Conservation (phyloP, 2,329 filamentous ascomycete species). For the Fusarium cyanostomum region DNA sequence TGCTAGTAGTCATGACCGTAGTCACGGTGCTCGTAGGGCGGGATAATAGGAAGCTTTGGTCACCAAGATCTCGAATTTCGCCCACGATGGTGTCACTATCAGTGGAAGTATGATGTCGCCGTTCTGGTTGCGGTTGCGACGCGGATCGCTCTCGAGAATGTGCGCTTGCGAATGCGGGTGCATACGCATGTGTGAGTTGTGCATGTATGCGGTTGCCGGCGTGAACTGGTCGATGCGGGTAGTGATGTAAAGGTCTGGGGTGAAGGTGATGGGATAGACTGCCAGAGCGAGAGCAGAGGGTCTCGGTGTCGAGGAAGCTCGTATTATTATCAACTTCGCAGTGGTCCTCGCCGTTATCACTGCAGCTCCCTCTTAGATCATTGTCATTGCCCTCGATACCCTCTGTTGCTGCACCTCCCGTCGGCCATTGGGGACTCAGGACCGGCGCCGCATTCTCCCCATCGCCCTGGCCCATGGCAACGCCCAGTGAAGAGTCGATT, state of each 20-base stretch:
- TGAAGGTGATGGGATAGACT: conserved; percentile 30
- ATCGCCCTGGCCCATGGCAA: conserved; percentile 42
- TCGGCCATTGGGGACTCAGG: conserved; percentile 31
- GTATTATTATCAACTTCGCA: conserved; percentile 36
- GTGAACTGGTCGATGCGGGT: conserved; percentile 21
- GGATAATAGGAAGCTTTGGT: conserved; percentile 39
- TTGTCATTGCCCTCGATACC: conserved; percentile 25
- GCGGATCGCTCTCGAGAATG: conserved; percentile 28
- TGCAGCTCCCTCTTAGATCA: conserved; percentile 21
- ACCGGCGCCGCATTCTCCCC: conserved; percentile 33
- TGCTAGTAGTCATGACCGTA: conserved; percentile 28
- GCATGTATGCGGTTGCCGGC: conserved; percentile 24
- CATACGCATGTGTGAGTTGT: conserved; percentile 31
- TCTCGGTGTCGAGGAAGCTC: conserved; percentile 43
- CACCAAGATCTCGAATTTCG: conserved; percentile 26
- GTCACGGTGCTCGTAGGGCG: conserved; percentile 40
- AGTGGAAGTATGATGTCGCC: conserved; percentile 20
- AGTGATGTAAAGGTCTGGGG: conserved; percentile 34
- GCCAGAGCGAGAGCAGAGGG: conserved; percentile 37
- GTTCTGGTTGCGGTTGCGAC: conserved; percentile 25
- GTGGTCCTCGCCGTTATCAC: conserved; percentile 27
- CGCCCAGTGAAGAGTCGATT: conserved; percentile 27
- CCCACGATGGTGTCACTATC: conserved; percentile 19
- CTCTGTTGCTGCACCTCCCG: conserved; percentile 23
- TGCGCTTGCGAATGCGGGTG: conserved; percentile 27